phyloP scores from a whole-genome alignment of 2,329 filamentous ascomycete species.

The Diaporthe capsici region DNA sequence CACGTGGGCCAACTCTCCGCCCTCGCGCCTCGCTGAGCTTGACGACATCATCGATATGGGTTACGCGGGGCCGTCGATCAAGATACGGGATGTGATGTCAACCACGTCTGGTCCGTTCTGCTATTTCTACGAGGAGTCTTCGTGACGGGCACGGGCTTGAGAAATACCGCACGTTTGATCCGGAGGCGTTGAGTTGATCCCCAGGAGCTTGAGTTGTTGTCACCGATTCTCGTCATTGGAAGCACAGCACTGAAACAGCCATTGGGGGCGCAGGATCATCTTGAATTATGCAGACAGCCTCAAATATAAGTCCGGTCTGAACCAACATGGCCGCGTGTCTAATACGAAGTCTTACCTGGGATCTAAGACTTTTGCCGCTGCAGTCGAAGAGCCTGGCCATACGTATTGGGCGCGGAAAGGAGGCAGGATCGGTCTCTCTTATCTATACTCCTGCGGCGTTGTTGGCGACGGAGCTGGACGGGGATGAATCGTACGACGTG shows the following conservation, averaged over 20 bases:
- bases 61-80: constrained; percentile 25
- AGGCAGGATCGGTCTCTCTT: constrained; percentile 15
- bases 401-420: background rate
- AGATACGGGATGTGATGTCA: constrained; percentile 25
- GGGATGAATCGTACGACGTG: background rate
- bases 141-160: background rate
- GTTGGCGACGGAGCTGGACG: background rate
- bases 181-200: background rate
- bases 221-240: background rate
- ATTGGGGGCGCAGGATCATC: background rate
- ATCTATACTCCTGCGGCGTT: background rate
- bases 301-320: background rate
- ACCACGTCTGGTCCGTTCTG: constrained; percentile 27
- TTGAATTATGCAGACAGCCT: background rate
- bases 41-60: constrained; percentile 24
- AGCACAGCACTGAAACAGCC: background rate
- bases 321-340: background rate
- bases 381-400: background rate
- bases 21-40: background rate
- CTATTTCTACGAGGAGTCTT: constrained; percentile 28
- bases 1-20: constrained; percentile 18
- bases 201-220: background rate
- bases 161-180: background rate
- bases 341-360: background rate
- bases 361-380: background rate